phyloP scores from a whole-genome alignment of 73 alveolate genomes.

The Stentor coeruleus region DNA sequence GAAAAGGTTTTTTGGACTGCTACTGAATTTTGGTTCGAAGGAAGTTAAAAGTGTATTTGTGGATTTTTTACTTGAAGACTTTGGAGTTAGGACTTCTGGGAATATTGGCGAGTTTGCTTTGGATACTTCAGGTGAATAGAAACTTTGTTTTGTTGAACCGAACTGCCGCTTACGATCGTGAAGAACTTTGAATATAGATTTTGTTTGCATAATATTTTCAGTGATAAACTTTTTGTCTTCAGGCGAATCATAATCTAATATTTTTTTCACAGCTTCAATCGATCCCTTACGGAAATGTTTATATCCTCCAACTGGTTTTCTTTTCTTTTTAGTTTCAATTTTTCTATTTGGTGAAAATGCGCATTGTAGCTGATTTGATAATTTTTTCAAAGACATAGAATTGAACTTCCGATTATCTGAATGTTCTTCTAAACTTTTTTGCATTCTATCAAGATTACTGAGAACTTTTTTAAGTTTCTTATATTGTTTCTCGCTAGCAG shows the following conservation, averaged over 20 bases:
- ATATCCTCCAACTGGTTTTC: too few species aligned
- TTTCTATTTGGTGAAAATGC: neutral
- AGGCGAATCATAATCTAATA: neutral
- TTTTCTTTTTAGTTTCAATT: neutral
- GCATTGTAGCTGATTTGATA: neutral
- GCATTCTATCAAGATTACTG: neutral
- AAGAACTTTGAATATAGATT: neutral
- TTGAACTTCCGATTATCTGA: neutral
- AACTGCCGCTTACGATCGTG: neutral
- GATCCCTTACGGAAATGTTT: neutral
- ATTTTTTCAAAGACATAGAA: neutral
- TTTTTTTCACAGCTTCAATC: neutral
- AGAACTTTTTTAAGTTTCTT: conserved; percentile 4
- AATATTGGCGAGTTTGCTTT: too few species aligned
- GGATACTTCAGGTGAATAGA: too few species aligned
- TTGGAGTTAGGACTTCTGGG: too few species aligned
- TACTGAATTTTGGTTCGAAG: too few species aligned
- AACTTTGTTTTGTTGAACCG: too few species aligned
- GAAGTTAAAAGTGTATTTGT: too few species aligned
- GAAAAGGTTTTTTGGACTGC: too few species aligned
- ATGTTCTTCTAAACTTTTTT: too few species aligned
- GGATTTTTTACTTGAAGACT: too few species aligned
- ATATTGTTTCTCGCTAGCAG: too few species aligned
- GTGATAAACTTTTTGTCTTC: neutral
- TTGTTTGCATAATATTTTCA: neutral